Evolutionary conservation across 495 filamentous ascomycete genomes (phyloP), one percentile per base, ranked within the genome.

Genomic region (Trichoderma asperelloides): DNA sequence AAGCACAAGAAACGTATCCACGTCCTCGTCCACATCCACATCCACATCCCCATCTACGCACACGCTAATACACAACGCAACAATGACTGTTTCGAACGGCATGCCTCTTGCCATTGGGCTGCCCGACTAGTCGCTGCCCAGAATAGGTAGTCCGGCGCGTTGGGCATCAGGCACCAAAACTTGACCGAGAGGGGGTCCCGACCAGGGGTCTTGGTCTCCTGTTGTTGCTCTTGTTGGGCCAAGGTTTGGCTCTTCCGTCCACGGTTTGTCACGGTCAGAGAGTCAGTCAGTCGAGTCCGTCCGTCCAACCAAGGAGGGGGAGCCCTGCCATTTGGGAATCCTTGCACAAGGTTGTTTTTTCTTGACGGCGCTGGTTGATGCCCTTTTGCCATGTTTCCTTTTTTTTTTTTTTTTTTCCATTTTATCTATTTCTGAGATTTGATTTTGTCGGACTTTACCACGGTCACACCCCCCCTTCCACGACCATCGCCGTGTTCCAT

Each of bases 181-280:
- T 33, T 33, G 30, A 33, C 30, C 30, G 30, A 33, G 30, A 33
- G 30, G 30, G 30, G 30, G 30, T 33, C 30, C 30, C 30, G 30
- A 33, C 30, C 30, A 33, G 30, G 30, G 30, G 30, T 6, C 6
- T 33, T 37, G 33, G 33, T 37, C n/a, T n/a, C n/a, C n/a, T n/a
- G n/a, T n/a, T n/a, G n/a, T n/a, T n/a, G n/a, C n/a, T 37, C 43
- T 47, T 47, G 43, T 47, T 47, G 43, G 55, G 4, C 55, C 0
- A 13, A 7, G 2, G 3, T 13, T 8, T 23, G 55, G 47, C 47
- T 51, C 27, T 30, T 30, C 23, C 30, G 33, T 37, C 33, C 6
- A 60, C 55, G 55, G 55, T 60, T 60, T 60, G 55, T 60, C 55
- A 60, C 55, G 55, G 49, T 55, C 21, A 55, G 49, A 23, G n/a